These are phyloP conservation scores for Cyberlindnera sargentensis DNA, from an alignment of 805 yeast genomes.

Conservation along the genomic window DNA sequence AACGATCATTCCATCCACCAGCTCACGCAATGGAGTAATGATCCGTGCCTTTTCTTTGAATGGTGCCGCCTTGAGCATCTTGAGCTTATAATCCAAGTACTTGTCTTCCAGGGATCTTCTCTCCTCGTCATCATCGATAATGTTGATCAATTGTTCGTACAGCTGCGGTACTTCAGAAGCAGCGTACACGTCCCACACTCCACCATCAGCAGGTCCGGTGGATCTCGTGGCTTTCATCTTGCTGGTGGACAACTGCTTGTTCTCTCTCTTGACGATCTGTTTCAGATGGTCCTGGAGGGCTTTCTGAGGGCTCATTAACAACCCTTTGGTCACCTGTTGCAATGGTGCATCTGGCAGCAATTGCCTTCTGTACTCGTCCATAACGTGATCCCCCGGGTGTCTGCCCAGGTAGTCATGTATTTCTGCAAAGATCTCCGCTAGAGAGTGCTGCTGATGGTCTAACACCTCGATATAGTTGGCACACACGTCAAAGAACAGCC, in stretches of 20 bases:
- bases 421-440: constrained; percentile 43
- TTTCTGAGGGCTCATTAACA: constrained; percentile 38
- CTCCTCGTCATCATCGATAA: constrained; percentile 50
- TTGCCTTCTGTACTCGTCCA: constrained; percentile 41
- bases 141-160: constrained; percentile 50
- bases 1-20: constrained; percentile 67
- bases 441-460: constrained; percentile 35
- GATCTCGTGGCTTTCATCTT: constrained; percentile 31
- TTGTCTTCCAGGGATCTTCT: constrained; percentile 57
- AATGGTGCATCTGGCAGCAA: constrained; percentile 51
- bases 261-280: constrained; percentile 34
- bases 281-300: constrained; percentile 39
- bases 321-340: constrained; percentile 44
- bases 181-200: constrained; percentile 40
- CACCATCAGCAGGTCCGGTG: constrained; percentile 28
- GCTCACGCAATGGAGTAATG: constrained; percentile 39
- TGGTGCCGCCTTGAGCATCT: constrained; percentile 48
- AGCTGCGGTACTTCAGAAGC: constrained; percentile 46
- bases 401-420: constrained; percentile 38
- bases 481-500: constrained; percentile 40
- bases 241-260: constrained; percentile 36
- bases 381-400: constrained; percentile 24
- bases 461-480: constrained; percentile 38
- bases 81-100: constrained; percentile 49
- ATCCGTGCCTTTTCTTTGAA: constrained; percentile 30